Percentiles rank a stretch among this genome's conserved stretches.
Evolutionary conservation across 2,329 filamentous ascomycete species (phyloP).

Genomic region (Zymoseptoria ardabiliae): DNA sequence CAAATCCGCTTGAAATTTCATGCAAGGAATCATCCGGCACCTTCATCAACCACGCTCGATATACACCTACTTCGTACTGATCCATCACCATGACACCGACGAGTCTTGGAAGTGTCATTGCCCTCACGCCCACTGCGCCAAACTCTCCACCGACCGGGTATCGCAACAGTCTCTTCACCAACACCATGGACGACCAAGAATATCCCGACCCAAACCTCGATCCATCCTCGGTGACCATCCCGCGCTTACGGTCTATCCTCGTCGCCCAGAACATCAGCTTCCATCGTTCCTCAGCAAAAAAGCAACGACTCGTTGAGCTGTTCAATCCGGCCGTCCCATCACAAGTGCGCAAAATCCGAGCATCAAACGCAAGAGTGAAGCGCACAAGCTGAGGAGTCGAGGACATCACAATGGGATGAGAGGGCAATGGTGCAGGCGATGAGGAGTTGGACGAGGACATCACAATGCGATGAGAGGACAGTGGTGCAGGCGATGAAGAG

Average conservation of each 20-base stretch:
- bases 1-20: too few relatives aligned
- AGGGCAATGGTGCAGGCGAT: constrained; percentile 50
- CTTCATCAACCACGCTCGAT: too few relatives aligned
- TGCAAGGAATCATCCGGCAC: too few relatives aligned
- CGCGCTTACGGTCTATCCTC: constrained; percentile 81
- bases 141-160: too few relatives aligned
- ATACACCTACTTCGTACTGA: too few relatives aligned
- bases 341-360: constrained; percentile 68
- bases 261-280: constrained; percentile 77
- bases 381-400: constrained; percentile 81
- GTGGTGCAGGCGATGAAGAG: constrained; percentile 48
- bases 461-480: constrained; percentile 34
- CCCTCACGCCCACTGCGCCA: too few relatives aligned
- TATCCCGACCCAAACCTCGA: constrained; percentile 57
- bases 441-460: constrained; percentile 39
- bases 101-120: too few relatives aligned
- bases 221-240: constrained; percentile 72
- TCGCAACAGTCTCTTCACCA: too few relatives aligned
- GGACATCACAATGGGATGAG: constrained; percentile 49
- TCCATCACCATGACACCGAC: too few relatives aligned
- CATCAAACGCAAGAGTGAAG: constrained; percentile 68
- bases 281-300: constrained; percentile 68
- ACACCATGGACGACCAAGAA: constrained; percentile 30
- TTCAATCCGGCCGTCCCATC: constrained; percentile 74
- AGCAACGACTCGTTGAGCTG: constrained; percentile 75